Evolutionary conservation across 2,329 filamentous ascomycete species (phyloP).

Genomic region (Trichoderma gracile): DNA sequence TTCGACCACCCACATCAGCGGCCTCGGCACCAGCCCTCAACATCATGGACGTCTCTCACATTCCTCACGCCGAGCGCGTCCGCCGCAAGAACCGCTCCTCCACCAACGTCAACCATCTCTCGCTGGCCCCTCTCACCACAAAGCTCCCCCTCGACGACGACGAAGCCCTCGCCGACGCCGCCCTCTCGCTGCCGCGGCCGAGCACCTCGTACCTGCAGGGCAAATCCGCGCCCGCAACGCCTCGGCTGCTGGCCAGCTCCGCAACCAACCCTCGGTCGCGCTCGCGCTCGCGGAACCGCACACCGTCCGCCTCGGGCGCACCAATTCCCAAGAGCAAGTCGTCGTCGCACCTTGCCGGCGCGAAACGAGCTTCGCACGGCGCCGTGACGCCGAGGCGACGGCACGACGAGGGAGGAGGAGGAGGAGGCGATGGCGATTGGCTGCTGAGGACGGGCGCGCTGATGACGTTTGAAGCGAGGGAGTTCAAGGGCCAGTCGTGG

Average conservation of each 20-base stretch:
- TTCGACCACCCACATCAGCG: neutral
- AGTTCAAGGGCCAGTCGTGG: slow-evolving; percentile 70
- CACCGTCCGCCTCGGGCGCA: slow-evolving; percentile 40
- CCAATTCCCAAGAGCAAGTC: slow-evolving; percentile 63
- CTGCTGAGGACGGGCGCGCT: slow-evolving; percentile 63
- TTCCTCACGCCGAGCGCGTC: slow-evolving; percentile 58
- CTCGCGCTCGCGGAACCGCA: slow-evolving; percentile 49
- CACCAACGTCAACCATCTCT: slow-evolving; percentile 60
- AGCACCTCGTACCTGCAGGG: slow-evolving; percentile 59
- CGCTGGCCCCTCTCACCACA: slow-evolving; percentile 64
- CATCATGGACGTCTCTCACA: slow-evolving; percentile 60
- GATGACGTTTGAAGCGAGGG: slow-evolving; percentile 62
- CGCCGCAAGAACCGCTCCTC: slow-evolving; percentile 61
- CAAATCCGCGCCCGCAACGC: slow-evolving; percentile 64
- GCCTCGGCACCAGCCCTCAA: neutral
- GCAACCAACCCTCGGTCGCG: slow-evolving; percentile 48
- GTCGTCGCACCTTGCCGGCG: slow-evolving; percentile 52
- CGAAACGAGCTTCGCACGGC: slow-evolving; percentile 34
- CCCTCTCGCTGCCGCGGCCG: slow-evolving; percentile 35
- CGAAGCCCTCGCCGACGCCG: slow-evolving; percentile 47
- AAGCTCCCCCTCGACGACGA: slow-evolving; percentile 60
- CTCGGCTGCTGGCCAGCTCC: slow-evolving; percentile 61
- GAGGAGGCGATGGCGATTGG: slow-evolving; percentile 62
- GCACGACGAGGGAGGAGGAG: slow-evolving; percentile 46
- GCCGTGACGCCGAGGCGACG: slow-evolving; percentile 41